Conservation (phyloP, 352 stramenopile genomes). For the Globisporangium radiosum region DNA sequence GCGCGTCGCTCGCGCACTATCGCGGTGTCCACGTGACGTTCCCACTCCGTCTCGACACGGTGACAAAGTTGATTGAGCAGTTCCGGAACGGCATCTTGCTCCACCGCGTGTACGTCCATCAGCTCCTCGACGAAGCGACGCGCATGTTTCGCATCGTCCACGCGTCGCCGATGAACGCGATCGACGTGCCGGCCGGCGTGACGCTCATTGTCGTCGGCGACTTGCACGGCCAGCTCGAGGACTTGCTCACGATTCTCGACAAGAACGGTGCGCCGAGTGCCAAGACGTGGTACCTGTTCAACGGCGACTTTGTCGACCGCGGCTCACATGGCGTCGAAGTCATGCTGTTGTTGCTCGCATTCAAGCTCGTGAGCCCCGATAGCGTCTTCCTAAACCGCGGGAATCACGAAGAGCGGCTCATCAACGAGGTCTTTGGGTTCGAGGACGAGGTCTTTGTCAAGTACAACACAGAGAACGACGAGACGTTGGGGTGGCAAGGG, state of each 20-base stretch:
- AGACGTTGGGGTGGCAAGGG: conserved; percentile 52
- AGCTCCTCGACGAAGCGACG: conserved; percentile 64
- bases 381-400: conserved; percentile 92
- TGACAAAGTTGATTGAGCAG: conserved; percentile 77
- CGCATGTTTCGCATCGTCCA: conserved; percentile 44
- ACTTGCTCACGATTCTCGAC: conserved; percentile 91
- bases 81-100: conserved; percentile 81
- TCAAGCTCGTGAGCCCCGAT: conserved; percentile 86
- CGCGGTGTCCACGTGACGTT: conserved; percentile 68
- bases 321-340: conserved; percentile 91
- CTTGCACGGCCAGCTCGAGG: conserved; percentile 90
- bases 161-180: conserved; percentile 62
- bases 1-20: conserved; percentile 60
- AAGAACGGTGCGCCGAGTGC: conserved; percentile 85
- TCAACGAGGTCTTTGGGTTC: conserved; percentile 90
- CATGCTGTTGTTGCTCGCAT: conserved; percentile 82
- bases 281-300: conserved; percentile 93
- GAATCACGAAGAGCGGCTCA: conserved; percentile 93
- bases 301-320: conserved; percentile 95
- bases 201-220: conserved; percentile 90
- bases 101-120: conserved; percentile 68
- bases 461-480: conserved; percentile 72
- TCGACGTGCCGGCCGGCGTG: conserved; percentile 69
- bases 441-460: conserved; percentile 79
- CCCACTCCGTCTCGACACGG: conserved; percentile 64